Conservation (phyloP, 179 eudicot genomes). For the Silene coronaria region DNA sequence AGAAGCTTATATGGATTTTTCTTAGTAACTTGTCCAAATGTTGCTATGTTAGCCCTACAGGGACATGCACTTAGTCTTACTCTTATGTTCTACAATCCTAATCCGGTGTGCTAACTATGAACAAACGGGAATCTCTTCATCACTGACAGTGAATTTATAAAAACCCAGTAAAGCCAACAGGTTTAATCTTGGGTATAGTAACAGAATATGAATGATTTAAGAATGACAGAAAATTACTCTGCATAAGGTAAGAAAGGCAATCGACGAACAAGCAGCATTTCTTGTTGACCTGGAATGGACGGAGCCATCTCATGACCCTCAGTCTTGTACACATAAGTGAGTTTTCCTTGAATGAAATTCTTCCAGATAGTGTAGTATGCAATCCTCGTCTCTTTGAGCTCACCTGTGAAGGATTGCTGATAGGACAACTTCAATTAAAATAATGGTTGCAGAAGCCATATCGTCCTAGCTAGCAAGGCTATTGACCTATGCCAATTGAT, state of each 20-base stretch:
- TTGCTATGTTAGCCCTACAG: background rate
- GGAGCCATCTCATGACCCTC: constrained; percentile 22
- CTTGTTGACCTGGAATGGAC: constrained; percentile 17
- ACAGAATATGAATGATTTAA: background rate
- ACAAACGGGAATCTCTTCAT: background rate
- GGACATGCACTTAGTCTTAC: background rate
- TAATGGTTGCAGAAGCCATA: background rate
- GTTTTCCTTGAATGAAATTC: constrained; percentile 10
- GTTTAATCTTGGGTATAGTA: background rate
- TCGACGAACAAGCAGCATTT: constrained; percentile 20
- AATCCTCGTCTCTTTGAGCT: constrained; percentile 6
- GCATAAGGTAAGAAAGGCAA: constrained; percentile 12
- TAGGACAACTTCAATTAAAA: background rate
- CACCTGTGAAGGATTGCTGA: constrained; percentile 12
- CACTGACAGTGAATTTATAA: background rate
- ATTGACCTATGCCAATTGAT: background rate
- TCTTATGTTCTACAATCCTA: background rate
- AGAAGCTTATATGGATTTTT: no score
- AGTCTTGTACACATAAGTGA: constrained; percentile 15
- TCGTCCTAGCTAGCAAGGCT: background rate
- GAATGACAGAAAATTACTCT: constrained; percentile 7
- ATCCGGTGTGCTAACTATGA: background rate
- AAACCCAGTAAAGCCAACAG: background rate
- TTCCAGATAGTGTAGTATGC: background rate
- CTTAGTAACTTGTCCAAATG: background rate